Conservation (phyloP, 148 eudicot species). For the Tetragonia tetragonoides region DNA sequence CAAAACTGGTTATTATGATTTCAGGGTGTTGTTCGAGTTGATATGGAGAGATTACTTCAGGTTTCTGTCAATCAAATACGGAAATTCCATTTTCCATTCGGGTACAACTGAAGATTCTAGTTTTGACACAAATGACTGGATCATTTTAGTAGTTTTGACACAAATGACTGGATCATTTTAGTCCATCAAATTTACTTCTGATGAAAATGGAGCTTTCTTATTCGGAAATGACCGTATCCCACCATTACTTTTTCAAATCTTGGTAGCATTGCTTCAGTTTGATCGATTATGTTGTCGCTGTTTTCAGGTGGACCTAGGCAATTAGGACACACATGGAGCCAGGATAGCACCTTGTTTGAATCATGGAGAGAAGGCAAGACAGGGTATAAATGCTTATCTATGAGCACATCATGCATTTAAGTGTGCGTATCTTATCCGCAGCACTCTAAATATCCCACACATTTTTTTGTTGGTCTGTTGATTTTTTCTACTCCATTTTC, state of each 20-base stretch:
- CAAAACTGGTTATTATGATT: conserved; percentile 19
- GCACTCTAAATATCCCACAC: too few species aligned
- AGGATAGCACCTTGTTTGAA: conserved; percentile 61
- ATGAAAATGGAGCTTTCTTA: background rate
- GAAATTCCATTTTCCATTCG: conserved; percentile 69
- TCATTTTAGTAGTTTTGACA: background rate
- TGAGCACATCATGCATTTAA: background rate
- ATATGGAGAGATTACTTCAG: conserved; percentile 98
- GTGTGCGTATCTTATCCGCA: too few species aligned
- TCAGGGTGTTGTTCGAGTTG: conserved; percentile 91
- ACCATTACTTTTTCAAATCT: background rate
- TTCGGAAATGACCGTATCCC: background rate
- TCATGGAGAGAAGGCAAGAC: conserved; percentile 83
- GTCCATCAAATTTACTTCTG: background rate
- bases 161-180: background rate
- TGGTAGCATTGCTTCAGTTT: background rate
- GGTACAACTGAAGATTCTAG: conserved; percentile 39
- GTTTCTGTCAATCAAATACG: conserved; percentile 76
- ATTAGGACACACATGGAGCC: conserved; percentile 61
- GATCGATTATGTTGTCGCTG: background rate
- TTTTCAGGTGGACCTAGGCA: conserved; percentile 79
- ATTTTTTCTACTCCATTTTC: background rate
- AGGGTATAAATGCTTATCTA: conserved; percentile 42
- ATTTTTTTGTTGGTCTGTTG: background rate
- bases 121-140: background rate